phyloP scores from a whole-genome alignment of 1,284 basidiomycete species.

The Butyriboletus appendiculatus region DNA sequence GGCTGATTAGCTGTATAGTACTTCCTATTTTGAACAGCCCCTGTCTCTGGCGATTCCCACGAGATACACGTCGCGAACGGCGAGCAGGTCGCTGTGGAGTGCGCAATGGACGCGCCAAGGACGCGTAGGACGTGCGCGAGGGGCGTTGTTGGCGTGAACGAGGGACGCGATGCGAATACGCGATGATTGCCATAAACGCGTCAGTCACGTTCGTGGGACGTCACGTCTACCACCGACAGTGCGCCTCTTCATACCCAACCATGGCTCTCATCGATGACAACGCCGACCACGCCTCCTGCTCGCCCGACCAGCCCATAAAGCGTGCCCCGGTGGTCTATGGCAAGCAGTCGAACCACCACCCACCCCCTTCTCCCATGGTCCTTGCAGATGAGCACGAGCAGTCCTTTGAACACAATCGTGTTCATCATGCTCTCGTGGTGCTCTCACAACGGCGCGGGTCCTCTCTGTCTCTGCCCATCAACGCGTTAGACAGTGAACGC shows the following conservation, averaged over 20 bases:
- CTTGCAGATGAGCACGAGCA: background rate
- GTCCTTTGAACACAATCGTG: background rate
- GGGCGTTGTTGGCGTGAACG: background rate
- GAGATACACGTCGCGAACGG: background rate
- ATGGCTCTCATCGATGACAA: conserved; percentile 15
- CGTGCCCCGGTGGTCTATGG: conserved; percentile 33
- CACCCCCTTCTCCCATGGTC: background rate
- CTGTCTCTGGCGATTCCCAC: conserved; percentile 17
- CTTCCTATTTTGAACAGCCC: conserved; percentile 16
- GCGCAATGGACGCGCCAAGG: conserved; percentile 10
- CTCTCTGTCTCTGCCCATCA: conserved; percentile 14
- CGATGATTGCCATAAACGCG: conserved; percentile 35
- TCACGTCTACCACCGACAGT: conserved; percentile 23
- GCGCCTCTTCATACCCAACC: conserved; percentile 5
- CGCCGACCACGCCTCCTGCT: background rate
- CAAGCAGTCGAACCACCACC: conserved; percentile 13
- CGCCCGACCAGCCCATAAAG: conserved; percentile 15
- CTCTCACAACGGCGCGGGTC: background rate
- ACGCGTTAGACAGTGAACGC: conserved; percentile 12
- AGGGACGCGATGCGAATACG: conserved; percentile 21
- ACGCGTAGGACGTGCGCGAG: background rate
- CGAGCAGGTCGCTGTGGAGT: background rate
- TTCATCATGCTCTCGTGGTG: background rate
- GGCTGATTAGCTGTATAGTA: conserved; percentile 37
- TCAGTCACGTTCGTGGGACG: conserved; percentile 34